Conservation (phyloP, 2,329 filamentous ascomycete species). For the Penicillium sp. region DNA sequence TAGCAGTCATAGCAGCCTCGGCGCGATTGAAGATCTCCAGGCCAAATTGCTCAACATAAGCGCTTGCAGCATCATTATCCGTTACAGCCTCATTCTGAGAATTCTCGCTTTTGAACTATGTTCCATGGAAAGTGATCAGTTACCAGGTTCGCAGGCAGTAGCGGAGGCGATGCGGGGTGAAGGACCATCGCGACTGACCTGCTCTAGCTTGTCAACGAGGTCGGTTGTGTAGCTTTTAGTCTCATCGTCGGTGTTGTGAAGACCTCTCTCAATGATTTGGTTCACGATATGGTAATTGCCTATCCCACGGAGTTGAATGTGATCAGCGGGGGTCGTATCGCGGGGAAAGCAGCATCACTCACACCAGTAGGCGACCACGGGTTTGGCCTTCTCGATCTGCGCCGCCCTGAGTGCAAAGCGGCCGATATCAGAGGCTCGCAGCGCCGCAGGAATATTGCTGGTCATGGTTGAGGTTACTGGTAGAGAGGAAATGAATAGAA, state of each 20-base stretch:
- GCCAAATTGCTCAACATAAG: conserved; percentile 92
- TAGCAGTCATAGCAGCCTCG: conserved; percentile 76
- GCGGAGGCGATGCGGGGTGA: not conserved
- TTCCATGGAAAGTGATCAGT: conserved; percentile 4
- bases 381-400: conserved; percentile 82
- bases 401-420: conserved; percentile 81
- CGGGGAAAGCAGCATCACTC: conserved; percentile 42
- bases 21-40: conserved; percentile 83
- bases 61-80: conserved; percentile 83
- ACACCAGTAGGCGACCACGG: conserved; percentile 96
- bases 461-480: conserved; percentile 60
- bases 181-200: conserved; percentile 50
- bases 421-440: conserved; percentile 79
- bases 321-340: conserved; percentile 16
- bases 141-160: not conserved
- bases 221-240: conserved; percentile 76
- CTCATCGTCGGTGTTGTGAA: conserved; percentile 78
- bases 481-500: conserved; percentile 7
- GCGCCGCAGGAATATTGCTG: conserved; percentile 65
- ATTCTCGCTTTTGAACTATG: conserved; percentile 70
- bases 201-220: conserved; percentile 89
- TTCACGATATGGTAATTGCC: conserved; percentile 92
- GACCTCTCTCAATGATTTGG: conserved; percentile 77
- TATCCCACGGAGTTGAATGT: conserved; percentile 37
- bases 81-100: conserved; percentile 77